Base-by-base conservation (phyloP, 1,284 basidiomycete genomes). In the Pyrrhoderma lamaoense region DNA sequence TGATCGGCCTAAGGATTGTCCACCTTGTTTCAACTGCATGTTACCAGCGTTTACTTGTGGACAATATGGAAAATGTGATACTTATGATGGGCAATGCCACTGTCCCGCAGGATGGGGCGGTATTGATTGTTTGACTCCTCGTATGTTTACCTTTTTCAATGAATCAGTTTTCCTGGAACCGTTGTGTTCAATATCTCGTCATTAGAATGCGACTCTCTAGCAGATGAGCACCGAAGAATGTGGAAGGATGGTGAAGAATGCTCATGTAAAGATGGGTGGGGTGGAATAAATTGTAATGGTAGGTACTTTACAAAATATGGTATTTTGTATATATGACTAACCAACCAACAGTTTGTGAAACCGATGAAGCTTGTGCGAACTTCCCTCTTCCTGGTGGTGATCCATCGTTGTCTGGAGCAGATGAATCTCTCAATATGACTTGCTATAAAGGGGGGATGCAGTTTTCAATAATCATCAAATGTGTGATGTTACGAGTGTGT, bases 241-340 rank as follows among this genome's bases (percentile, higher is more conserved):
- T 75, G 93, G 52, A 83, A 85, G 44, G 78, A 82, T 8, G 86
- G 82, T 1, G 74, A 85, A 57, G 68, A 79, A 7, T 98, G 95
- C 67, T 73, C 92, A 31, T 99, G 95, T 65, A 89, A 87, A 59
- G 87, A 93, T 1, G 94, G 93, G 0, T 99, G 94, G 94, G 79
- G 77, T 44, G 94, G 95, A 11, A 86, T 98, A 59, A 98, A 97
- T 64, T 98, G 94, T 70, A 96, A 97, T 66, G 92, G 92, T 93
- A 52, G 56, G 78, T 64, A 40, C 45, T 16, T 40, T 63, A 42
- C 11, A 23, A 8, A 34, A 36, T 44, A 27, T 46, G 40, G 46
- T 21, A 31, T 5, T 5, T 31, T 31, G 11, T 31, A 11, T 5
- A 11, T 13, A 34, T 35, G 2, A 25, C 13, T 8, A 19, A 25